These are phyloP conservation scores for Cochlearia excelsa DNA, from an alignment of 345 rosid genomes.

Conservation along the genomic window DNA sequence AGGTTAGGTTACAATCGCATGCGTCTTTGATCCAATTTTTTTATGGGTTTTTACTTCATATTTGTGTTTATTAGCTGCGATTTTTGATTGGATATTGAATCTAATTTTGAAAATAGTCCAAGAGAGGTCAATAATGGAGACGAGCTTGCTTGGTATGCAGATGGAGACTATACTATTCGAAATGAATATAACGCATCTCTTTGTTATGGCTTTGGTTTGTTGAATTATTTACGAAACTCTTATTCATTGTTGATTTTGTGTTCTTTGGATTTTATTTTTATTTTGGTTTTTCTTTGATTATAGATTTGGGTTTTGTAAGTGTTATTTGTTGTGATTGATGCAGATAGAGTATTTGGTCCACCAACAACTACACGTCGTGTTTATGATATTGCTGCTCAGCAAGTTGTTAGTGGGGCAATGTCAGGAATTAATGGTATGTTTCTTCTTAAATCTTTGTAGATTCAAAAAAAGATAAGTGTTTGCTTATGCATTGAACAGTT, in stretches of 20 bases:
- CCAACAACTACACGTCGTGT: conserved; percentile 86
- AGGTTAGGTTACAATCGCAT: conserved; percentile 41
- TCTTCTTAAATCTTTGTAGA: conserved; percentile 2
- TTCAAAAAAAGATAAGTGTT: conserved; percentile 1
- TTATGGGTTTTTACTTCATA: neutral
- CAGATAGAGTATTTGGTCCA: conserved; percentile 83
- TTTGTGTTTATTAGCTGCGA: neutral
- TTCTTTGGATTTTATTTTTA: neutral
- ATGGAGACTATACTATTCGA: conserved; percentile 66
- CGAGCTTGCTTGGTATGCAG: conserved; percentile 85
- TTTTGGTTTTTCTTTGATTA: neutral
- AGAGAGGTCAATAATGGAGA: conserved; percentile 78
- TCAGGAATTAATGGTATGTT: conserved; percentile 71
- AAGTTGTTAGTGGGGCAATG: conserved; percentile 77
- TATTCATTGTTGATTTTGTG: neutral
- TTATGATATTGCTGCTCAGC: conserved; percentile 81
- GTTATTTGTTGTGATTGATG: neutral
- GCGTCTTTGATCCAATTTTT: conserved; percentile 7
- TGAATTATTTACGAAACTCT: neutral
- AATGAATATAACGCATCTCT: conserved; percentile 63
- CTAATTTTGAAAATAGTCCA: conserved; percentile 38
- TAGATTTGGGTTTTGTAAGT: conserved; percentile 4
- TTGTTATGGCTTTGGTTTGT: conserved; percentile 81
- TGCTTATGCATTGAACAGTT: conserved; percentile 16
- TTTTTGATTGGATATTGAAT: conserved; percentile 12